Conservation (phyloP, 140 eudicot species). For the Anethum foeniculum region DNA sequence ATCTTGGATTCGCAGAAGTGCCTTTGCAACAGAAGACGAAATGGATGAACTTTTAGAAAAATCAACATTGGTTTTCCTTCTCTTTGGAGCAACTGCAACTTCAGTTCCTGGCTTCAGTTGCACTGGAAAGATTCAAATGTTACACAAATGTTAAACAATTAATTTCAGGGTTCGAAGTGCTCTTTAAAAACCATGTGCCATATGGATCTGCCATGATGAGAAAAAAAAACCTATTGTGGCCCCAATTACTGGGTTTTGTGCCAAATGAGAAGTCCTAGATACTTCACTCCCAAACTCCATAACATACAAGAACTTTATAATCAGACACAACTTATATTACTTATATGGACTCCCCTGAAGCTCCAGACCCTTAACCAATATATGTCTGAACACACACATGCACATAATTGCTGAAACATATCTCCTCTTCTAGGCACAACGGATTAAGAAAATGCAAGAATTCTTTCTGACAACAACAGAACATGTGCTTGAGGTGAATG, state of each 20-base stretch:
- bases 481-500: not conserved
- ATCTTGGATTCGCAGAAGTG: constrained; percentile 79
- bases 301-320: not conserved
- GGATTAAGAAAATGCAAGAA: not conserved
- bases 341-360: not conserved
- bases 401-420: not conserved
- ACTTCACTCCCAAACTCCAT: not conserved
- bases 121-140: constrained; percentile 44
- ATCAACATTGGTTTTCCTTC: constrained; percentile 41
- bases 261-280: not conserved
- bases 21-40: constrained; percentile 33
- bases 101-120: constrained; percentile 89
- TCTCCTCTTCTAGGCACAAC: not conserved
- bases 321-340: not conserved
- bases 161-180: not conserved
- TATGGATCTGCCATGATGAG: not conserved
- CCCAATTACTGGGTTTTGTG: not conserved
- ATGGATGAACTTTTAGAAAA: constrained; percentile 20
- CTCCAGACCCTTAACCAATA: not conserved
- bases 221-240: not conserved
- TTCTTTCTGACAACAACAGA: not conserved
- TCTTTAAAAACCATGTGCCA: not conserved
- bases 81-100: constrained; percentile 93
- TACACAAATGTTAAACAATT: not conserved
- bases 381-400: not conserved